phyloP scores from a whole-genome alignment of 1,284 basidiomycete species.

The Sparassis latifolia region DNA sequence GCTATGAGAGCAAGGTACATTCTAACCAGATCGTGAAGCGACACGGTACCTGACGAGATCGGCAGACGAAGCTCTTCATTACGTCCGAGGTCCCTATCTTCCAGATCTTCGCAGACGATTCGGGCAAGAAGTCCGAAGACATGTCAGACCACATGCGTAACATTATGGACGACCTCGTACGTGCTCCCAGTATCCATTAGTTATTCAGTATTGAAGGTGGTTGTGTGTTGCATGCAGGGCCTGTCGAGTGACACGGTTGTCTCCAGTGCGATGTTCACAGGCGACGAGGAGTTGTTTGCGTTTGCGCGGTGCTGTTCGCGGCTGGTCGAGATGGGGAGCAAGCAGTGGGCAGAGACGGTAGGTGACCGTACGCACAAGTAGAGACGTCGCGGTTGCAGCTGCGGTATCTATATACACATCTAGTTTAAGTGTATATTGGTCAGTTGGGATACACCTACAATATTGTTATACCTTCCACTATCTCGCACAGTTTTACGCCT shows the following conservation, averaged over 20 bases:
- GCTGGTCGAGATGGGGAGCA: conserved; percentile 88
- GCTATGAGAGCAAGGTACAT: conserved; percentile 82
- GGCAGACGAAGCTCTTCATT: conserved; percentile 80
- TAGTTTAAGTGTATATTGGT: background rate
- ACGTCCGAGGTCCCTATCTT: conserved; percentile 88
- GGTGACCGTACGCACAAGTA: conserved; percentile 11
- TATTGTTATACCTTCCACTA: too few relatives aligned
- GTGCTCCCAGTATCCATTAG: conserved; percentile 22
- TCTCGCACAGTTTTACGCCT: too few relatives aligned
- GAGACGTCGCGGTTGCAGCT: background rate
- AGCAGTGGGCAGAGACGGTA: conserved; percentile 74
- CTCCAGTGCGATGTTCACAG: conserved; percentile 81
- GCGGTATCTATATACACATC: background rate
- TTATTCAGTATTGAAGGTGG: background rate
- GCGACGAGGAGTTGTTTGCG: conserved; percentile 92
- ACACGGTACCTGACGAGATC: background rate
- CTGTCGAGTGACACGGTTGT: conserved; percentile 70
- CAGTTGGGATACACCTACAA: background rate
- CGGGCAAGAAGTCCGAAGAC: conserved; percentile 29
- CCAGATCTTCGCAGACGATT: conserved; percentile 79
- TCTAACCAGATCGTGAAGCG: background rate
- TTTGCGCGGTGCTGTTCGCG: conserved; percentile 91
- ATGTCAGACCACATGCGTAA: conserved; percentile 80
- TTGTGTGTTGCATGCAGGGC: conserved; percentile 42
- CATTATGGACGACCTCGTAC: conserved; percentile 86